Evolutionary conservation across 495 filamentous ascomycete genomes (phyloP).

Genomic region (Aspergillus diversus): DNA sequence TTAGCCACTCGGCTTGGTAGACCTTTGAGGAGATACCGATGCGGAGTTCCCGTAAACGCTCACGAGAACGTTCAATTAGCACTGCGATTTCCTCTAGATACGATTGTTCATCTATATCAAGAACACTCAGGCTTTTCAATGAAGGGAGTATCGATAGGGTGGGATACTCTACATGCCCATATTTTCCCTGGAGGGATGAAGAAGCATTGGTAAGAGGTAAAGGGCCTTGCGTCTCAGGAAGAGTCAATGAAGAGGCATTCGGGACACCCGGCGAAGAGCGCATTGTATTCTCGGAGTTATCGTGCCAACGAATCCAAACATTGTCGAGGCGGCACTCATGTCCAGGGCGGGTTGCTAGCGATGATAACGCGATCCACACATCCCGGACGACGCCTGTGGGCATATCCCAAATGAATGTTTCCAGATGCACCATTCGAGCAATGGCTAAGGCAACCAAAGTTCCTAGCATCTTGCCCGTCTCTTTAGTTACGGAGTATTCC

Average conservation of each 20-base stretch:
- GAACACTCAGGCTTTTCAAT: conserved; percentile 76
- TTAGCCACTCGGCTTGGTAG: conserved; percentile 58
- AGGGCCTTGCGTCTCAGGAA: conserved; percentile 24
- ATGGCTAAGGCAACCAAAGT: conserved; percentile 87
- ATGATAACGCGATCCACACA: conserved; percentile 83
- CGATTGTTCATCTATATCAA: conserved; percentile 86
- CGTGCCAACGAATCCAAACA: conserved; percentile 90
- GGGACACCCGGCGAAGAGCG: conserved; percentile 30
- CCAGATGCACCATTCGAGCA: conserved; percentile 83
- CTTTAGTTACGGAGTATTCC: conserved; percentile 86
- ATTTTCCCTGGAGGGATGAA: conserved; percentile 37
- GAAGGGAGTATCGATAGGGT: conserved; percentile 85
- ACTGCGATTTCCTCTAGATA: conserved; percentile 90
- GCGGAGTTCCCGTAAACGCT: conserved; percentile 71
- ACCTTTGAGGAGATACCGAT: conserved; percentile 75
- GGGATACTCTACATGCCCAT: conserved; percentile 73
- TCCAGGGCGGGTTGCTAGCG: conserved; percentile 64
- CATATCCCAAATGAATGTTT: conserved; percentile 97
- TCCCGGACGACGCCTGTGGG: conserved; percentile 87
- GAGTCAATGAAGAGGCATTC: conserved; percentile 28
- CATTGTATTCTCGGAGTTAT: conserved; percentile 62
- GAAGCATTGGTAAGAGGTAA: conserved; percentile 14
- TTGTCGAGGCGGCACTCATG: conserved; percentile 71
- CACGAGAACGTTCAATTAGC: conserved; percentile 74
- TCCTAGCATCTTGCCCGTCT: conserved; percentile 91